Evolutionary conservation across 2,329 filamentous ascomycete species (phyloP), one percentile per base, ranked within the genome.

Genomic region (Fusarium piperis): DNA sequence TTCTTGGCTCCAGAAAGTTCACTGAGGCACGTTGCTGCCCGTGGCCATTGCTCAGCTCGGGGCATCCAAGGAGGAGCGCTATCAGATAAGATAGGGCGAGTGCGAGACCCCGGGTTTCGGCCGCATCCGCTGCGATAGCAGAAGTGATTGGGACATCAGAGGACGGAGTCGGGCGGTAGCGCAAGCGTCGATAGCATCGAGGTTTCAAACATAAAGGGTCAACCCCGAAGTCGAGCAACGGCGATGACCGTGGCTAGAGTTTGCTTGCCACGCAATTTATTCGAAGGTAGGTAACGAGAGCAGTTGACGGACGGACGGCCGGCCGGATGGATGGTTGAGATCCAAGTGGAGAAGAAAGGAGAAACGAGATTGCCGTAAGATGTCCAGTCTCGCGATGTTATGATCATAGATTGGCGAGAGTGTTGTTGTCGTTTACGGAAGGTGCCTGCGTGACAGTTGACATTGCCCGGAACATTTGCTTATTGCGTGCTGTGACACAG

Each of bases 111-210:
- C 73, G 73, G 73, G 48, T 60, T 62, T 71, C 73, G 73, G 73
- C 73, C 61, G 57, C 52, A 48, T 73, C 73, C 73, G 65, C 23
- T 18, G 46, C 46, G 46, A 64, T 57, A 65, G 36, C 33, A 23
- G 41, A 13, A 48, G 36, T 18, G 20, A 20, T 18, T 53, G 57
- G 53, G 18, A 16, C 12, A 38, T 46, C 33, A 56, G 55, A 35
- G 15, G 33, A 59, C 69, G 65, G 69, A 69, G 67, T 57, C 65
- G 69, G 69, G 69, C 69, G 69, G 72, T 55, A 60, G 69, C 69
- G 69, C 26, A 36, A 11, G 15, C 18, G 7, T 26, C 30, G 58
- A 23, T 39, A 6, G 36, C 41, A 51, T 51, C 46, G 26, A 51
- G 38, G 10, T 18, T 51, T 7, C 32, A 8, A 30, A 18, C 10